phyloP scores from a whole-genome alignment of 2,329 filamentous ascomycete genomes.

The Sclerotinia borealis region DNA sequence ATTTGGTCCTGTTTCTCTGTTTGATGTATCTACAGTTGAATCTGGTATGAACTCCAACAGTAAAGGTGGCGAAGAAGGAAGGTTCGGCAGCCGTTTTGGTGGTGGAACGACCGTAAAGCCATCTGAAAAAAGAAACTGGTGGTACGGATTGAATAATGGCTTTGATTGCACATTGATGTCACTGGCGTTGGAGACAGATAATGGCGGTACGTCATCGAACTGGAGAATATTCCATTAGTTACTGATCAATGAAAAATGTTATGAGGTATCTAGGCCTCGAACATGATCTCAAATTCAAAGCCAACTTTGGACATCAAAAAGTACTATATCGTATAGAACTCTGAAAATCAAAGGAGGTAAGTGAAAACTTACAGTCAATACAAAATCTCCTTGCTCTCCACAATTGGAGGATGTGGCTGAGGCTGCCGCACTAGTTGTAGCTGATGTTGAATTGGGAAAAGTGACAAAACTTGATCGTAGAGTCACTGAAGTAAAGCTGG shows the following conservation, averaged over 20 bases:
- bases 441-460: constrained; percentile 12
- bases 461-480: background rate
- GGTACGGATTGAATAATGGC: constrained; percentile 32
- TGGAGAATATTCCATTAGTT: constrained; percentile 3
- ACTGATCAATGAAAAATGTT: background rate
- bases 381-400: constrained; percentile 27
- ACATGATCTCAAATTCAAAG: background rate
- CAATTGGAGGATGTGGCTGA: constrained; percentile 19
- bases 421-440: constrained; percentile 1
- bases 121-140: constrained; percentile 34
- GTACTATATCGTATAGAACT: background rate
- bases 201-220: constrained; percentile 31
- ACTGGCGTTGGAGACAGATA: constrained; percentile 20
- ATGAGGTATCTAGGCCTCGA: no score
- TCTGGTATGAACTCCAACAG: constrained; percentile 32
- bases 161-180: constrained; percentile 18
- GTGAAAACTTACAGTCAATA: constrained; percentile 23
- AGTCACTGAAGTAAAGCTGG: background rate
- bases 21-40: constrained; percentile 19
- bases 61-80: constrained; percentile 29
- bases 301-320: background rate
- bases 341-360: background rate
- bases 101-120: constrained; percentile 33
- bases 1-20: constrained; percentile 16
- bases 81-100: constrained; percentile 26